Conservation (phyloP, 73 alveolate species). For the Tetrahymena malaccensis region DNA sequence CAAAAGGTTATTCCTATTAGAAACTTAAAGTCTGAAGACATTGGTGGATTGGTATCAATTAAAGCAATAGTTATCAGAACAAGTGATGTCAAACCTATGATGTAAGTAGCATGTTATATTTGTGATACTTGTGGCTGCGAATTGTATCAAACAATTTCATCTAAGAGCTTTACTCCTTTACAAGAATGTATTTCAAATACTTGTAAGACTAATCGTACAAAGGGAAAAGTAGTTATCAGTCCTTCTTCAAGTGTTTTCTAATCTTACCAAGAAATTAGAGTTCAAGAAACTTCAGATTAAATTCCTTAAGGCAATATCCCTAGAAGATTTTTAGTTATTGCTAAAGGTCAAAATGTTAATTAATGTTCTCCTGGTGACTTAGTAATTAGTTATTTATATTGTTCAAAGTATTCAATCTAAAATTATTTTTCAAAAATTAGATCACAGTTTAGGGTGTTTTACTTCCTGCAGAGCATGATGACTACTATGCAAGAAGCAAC, state of each 20-base stretch:
- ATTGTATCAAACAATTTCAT: slow-evolving; percentile 62
- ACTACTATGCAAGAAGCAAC: slow-evolving; percentile 64
- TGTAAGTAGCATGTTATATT: slow-evolving; percentile 79
- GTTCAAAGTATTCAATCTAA: neutral
- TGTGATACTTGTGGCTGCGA: slow-evolving; percentile 96
- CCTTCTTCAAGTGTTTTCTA: slow-evolving; percentile 78
- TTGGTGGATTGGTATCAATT: slow-evolving; percentile 74
- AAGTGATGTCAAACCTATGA: slow-evolving; percentile 86
- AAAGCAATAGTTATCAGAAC: slow-evolving; percentile 92
- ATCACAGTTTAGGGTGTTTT: slow-evolving; percentile 69
- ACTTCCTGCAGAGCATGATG: slow-evolving; percentile 65
- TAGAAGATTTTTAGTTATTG: slow-evolving; percentile 62
- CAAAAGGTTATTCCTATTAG: slow-evolving; percentile 56
- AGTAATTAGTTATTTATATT: slow-evolving; percentile 8
- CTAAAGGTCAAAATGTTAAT: slow-evolving; percentile 70
- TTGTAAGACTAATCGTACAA: slow-evolving; percentile 70
- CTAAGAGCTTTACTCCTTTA: slow-evolving; percentile 79
- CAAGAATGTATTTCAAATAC: slow-evolving; percentile 76
- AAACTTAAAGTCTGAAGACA: slow-evolving; percentile 62
- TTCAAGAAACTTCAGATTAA: slow-evolving; percentile 84
- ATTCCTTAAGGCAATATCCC: slow-evolving; percentile 96
- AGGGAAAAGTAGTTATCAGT: slow-evolving; percentile 76
- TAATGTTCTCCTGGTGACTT: slow-evolving; percentile 92
- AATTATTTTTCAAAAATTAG: neutral
- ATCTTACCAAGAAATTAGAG: slow-evolving; percentile 74